A percentile compares a stretch with the other conserved stretches of the same genome.
These are phyloP conservation scores for Cladorrhinum sp. DNA, from an alignment of 2,329 filamentous ascomycete species.

Conservation along the genomic window DNA sequence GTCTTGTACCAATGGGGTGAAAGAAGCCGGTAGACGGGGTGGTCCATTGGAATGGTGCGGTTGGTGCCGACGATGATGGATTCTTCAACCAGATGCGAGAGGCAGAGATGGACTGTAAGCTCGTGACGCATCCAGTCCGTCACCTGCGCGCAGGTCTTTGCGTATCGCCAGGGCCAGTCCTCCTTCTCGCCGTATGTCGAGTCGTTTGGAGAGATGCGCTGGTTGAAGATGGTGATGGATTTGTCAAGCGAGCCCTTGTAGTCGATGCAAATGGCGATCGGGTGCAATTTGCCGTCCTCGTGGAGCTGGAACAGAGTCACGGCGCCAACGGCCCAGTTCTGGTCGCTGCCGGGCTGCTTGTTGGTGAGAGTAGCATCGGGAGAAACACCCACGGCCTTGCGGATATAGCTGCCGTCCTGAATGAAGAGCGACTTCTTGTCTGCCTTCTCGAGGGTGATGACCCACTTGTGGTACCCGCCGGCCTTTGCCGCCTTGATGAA, in stretches of 20 bases:
- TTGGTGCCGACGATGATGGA: slow-evolving; percentile 46
- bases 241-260: slow-evolving; percentile 41
- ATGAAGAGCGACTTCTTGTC: slow-evolving; percentile 37
- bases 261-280: slow-evolving; percentile 47
- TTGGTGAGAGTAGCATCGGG: slow-evolving; percentile 29
- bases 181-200: slow-evolving; percentile 33
- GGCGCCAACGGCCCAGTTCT: slow-evolving; percentile 38
- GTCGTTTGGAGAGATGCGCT: slow-evolving; percentile 35
- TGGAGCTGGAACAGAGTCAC: slow-evolving; percentile 44
- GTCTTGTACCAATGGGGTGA: slow-evolving; percentile 50
- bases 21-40: slow-evolving; percentile 43
- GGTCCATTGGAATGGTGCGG: slow-evolving; percentile 40
- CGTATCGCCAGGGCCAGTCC: slow-evolving; percentile 53
- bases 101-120: slow-evolving; percentile 43
- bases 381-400: slow-evolving; percentile 34
- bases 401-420: slow-evolving; percentile 45
- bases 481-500: slow-evolving; percentile 36
- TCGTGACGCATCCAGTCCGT: slow-evolving; percentile 50
- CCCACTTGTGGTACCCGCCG: slow-evolving; percentile 34
- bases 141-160: slow-evolving; percentile 47
- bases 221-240: slow-evolving; percentile 50
- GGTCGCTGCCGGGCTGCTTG: slow-evolving; percentile 29
- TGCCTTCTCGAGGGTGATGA: slow-evolving; percentile 28
- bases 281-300: slow-evolving; percentile 44
- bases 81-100: slow-evolving; percentile 48